Conservation (phyloP, 2,329 filamentous ascomycete genomes). For the Sporothrix protearum region DNA sequence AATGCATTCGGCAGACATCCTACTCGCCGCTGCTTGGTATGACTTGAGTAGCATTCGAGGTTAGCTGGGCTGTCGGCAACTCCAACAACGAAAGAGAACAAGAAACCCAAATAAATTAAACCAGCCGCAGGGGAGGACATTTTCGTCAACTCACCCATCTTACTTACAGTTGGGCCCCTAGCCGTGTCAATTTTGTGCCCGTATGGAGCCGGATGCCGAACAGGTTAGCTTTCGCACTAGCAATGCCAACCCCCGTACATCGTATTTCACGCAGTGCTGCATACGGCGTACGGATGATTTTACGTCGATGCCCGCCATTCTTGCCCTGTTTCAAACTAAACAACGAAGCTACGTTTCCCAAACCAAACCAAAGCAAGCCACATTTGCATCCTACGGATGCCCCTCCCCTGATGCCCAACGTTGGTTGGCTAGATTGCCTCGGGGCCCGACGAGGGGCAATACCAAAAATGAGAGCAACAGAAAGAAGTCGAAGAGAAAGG, state of each 20-base stretch:
- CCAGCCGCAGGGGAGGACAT: not conserved
- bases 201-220: not conserved
- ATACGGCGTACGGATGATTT: not conserved
- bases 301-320: not conserved
- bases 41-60: not conserved
- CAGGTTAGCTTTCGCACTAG: not conserved
- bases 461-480: not conserved
- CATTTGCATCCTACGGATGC: not conserved
- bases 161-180: not conserved
- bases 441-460: not conserved
- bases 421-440: not conserved
- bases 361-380: not conserved
- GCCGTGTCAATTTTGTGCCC: not conserved
- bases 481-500: not conserved
- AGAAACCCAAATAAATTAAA: not conserved
- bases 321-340: constrained; percentile 9
- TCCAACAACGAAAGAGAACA: not conserved
- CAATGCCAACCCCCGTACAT: not conserved
- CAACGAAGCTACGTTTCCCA: not conserved
- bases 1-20: not conserved
- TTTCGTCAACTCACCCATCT: not conserved
- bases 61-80: not conserved
- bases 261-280: not conserved
- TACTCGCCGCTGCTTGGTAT: constrained; percentile 2
- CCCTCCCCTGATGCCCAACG: constrained; percentile 14